Evolutionary conservation across 2,329 filamentous ascomycete genomes (phyloP), one percentile per base, ranked within the genome.

Genomic region (Achaetomium macrosporum): DNA sequence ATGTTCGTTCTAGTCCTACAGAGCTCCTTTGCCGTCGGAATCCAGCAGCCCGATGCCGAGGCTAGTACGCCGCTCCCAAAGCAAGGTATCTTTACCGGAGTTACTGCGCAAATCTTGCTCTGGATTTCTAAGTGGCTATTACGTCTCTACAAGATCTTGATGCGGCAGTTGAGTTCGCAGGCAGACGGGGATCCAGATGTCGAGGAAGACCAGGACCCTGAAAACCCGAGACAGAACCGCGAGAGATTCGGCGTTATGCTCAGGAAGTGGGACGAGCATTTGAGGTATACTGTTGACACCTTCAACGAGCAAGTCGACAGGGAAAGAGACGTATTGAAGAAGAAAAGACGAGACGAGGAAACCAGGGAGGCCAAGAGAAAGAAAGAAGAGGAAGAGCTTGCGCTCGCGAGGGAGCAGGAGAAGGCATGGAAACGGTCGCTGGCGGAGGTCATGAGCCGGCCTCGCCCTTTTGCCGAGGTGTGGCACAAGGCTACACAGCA

Each of bases 1-100:
- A 57, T 57, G 50, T 41, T 56, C 7, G 50, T 59, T 15, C 20
- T 51, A 7, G 35, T 51, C n/a, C 30, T 59, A 15, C 49, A 43
- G n/a, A 47, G 37, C 11, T 20, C 52, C 8, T 55, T 52, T 6
- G 42, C 19, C 30, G 30, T 56, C 1, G 58, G 58, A 6, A 36
- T 33, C 1, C 13, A 12, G 2, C 36, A 48, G 20, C 39, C 56
- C 17, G 41, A 53, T 15, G 25, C 36, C n/a, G 36, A 49, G 15
- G 20, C 30, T 7, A 12, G 12, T 13, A 17, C 37, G 3, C 0
- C 13, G 12, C 20, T 47, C 15, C 15, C 50, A 1, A 16, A 6
- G 1, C 41, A 48, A 12, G 55, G 54, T 4, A 19, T 16, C 1
- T 61, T 59, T 9, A 59, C 53, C 3, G 36, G 13, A 9, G 40